Percentiles rank a stretch among this genome's conserved stretches.
Evolutionary conservation across 805 yeast genomes (phyloP).

Genomic region (Tetrapisispora namnaoensis): DNA sequence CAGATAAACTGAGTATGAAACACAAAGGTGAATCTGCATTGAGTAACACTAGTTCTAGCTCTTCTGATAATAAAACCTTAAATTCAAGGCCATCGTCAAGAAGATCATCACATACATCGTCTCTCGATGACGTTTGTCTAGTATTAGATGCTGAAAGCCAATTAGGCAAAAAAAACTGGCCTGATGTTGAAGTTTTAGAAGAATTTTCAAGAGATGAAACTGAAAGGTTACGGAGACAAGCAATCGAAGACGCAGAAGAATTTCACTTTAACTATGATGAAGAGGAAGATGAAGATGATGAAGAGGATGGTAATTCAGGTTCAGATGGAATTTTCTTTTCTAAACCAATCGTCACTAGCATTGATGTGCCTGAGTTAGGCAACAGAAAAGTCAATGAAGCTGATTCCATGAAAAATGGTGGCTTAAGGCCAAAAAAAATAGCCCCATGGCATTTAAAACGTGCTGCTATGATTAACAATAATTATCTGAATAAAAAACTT

Average conservation of each 20-base stretch:
- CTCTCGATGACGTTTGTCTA: conserved; percentile 86
- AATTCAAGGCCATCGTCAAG: conserved; percentile 36
- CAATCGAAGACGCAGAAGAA: conserved; percentile 30
- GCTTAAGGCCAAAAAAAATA: conserved; percentile 64
- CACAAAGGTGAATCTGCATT: background rate
- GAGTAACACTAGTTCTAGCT: conserved; percentile 1
- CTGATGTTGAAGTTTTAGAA: conserved; percentile 64
- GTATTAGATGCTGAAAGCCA: conserved; percentile 50
- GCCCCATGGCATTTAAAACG: conserved; percentile 58
- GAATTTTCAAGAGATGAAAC: conserved; percentile 70
- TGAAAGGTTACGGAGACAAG: conserved; percentile 37
- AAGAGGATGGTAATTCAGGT: conserved; percentile 10
- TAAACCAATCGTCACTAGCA: conserved; percentile 35
- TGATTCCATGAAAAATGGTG: conserved; percentile 42
- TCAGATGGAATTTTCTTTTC: conserved; percentile 31
- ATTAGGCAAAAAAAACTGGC: conserved; percentile 48
- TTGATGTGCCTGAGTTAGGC: conserved; percentile 34
- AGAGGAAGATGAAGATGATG: conserved; percentile 26
- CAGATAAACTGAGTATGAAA: background rate
- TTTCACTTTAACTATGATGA: conserved; percentile 32
- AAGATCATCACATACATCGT: conserved; percentile 45
- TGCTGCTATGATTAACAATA: conserved; percentile 2
- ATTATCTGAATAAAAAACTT: background rate
- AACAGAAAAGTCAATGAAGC: conserved; percentile 45
- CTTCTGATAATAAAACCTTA: conserved; percentile 24